Evolutionary conservation across 306 rosid genomes (phyloP), one percentile per base, ranked within the genome.

Genomic region (Dryas alaskensis): DNA sequence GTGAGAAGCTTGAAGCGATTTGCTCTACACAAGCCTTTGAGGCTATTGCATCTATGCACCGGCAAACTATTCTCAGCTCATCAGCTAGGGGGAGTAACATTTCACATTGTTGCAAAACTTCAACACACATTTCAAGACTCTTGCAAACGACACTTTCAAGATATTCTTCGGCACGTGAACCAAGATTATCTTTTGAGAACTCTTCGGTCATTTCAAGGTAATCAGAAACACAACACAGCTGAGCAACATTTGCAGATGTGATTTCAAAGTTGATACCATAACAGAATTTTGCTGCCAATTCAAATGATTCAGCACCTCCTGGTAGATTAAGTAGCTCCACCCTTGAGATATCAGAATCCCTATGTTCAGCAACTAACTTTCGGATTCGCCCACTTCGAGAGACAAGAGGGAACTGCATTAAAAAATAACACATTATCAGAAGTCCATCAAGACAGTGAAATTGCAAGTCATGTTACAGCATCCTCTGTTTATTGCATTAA

Each of bases 131-230:
- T 78, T 95, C 99, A 58, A 95, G 98, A 83, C 84, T 88, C 85
- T 90, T 92, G 89, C 93, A 92, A 44, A 92, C 97, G 8, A 95
- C 75, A 48, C 87, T 78, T 39, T 92, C 91, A 0, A 95, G 84
- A 71, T 92, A 95, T 77, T 95, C 98, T 81, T 90, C 98, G 0
- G 89, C 79, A 2, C 99, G 91, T 0, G 98, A 95, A 43, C 89
- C 80, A 22, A 95, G 90, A 74, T 95, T 95, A 60, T 90, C 98
- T 58, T 92, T 95, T 0, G 99, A 88, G 84, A 84, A 92, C 73
- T 95, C 98, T 80, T 95, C 99, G 0, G 89, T 87, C 98, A 95
- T 95, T 84, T 92, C 98, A 2, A 95, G 98, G 84, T 84, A 95
- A 80, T 95, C 97, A 4, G 92, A 84, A 19, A 86, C 83, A 74